Base-by-base conservation (phyloP, 2,329 filamentous ascomycete genomes). In the Talaromyces sp. region DNA sequence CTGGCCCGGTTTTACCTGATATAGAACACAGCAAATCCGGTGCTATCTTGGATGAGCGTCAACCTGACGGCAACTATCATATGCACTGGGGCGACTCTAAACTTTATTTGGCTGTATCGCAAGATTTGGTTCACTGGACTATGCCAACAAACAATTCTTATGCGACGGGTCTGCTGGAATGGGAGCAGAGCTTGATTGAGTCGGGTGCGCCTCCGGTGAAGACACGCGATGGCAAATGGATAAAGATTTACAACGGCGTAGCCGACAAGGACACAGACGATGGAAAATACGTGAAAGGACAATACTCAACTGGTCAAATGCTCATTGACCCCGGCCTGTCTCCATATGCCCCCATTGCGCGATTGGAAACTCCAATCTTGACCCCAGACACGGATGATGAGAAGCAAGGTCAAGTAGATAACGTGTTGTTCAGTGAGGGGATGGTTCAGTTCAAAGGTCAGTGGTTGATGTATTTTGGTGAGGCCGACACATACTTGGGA, bases 81-180 rank as follows among this genome's bases (percentile, higher is more conserved):
- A 74, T 75, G 70, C 67, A 69, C 51, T 74, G 69, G 62, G 72
- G 72, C 12, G 71, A 75, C 56, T 65, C 63, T 29, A 68, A 66
- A 58, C 63, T 74, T 58, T 72, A 72, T 61, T 64, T 64, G 60
- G 69, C 67, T 11, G 71, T 60, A 31, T 71, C 69, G 7, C 61
- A 66, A 1, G 71, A 74, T 58, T 62, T 73, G 35, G 43, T 73
- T n/a, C 67, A 72, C 61, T 74, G 72, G 71, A 52, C 48, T 29
- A 29, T 52, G 48, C 66, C 66, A 59, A 35, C 62, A 57, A 41
- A 51, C 53, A 51, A 65, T 41, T 48, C 61, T 57, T 74, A 69
- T 54, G 69, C 72, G 1, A 56, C 63, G 2, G 65, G 64, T 12
- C 51, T 72, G 19, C 64, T 67, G 57, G 61, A 64, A 10, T 74